Base-by-base conservation (phyloP, 2,329 filamentous ascomycete species). In the Alternaria triticimaculans region DNA sequence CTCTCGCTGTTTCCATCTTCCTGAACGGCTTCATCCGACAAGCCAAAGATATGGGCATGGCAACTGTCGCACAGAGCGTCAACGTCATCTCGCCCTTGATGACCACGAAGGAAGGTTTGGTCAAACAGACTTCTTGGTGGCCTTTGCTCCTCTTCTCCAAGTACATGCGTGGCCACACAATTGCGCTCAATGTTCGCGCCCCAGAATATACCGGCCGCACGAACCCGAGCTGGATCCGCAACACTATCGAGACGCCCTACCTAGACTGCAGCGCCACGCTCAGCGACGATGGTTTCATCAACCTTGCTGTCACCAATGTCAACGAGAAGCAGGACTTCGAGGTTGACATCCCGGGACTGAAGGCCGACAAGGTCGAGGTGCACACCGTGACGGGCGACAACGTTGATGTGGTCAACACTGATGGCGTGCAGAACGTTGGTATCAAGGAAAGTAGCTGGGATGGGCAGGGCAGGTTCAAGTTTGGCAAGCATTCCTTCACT, bases 71-170 rank as follows among this genome's bases (percentile, higher is more conserved):
- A 2, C 91, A 94, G 79, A 88, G 85, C 54, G 90, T 94, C 67
- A 94, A 94, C 75, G 91, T 94, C 62, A 93, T 94, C 71, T 88
- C 87, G 1, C 92, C 91, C 2, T 83, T 94, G 11, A 92, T 93
- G 89, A 94, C 92, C 1, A 89, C 84, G 3, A 82, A 84, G 57
- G 80, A 84, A 0, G 90, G 90, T 0, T 79, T 93, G 50, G 77
- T 89, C 53, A 90, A 89, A 81, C 91, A 94, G 81, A 88, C 90
- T 0, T 92, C 88, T 4, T 94, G 90, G 89, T 93, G 89, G 88
- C 89, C 91, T 6, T 82, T 93, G 51, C 83, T 89, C 61, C 83
- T 94, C 26, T 93, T 91, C 79, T 86, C 85, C 70, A 85, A 84
- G 72, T 90, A 88, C 77, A 94, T 95, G 92, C 88, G 90, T 33